Evolutionary conservation across 2,329 filamentous ascomycete genomes (phyloP).

Genomic region (Pseudogymnoascus sp.): DNA sequence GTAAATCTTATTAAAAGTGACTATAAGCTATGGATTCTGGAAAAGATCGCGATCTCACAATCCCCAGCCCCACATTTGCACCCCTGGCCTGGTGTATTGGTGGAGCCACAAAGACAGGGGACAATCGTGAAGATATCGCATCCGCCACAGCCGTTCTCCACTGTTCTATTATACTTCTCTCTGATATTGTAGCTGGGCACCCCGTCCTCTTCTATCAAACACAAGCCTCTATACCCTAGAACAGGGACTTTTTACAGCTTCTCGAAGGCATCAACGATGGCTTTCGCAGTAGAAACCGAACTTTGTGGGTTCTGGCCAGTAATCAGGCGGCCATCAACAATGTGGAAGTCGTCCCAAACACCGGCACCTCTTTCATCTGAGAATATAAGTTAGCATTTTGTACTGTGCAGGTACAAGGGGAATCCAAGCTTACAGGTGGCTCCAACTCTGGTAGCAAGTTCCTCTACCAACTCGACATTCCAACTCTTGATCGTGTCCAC

Average conservation of each 20-base stretch:
- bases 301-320: slow-evolving; percentile 36
- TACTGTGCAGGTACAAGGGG: neutral
- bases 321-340: slow-evolving; percentile 23
- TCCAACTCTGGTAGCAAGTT: slow-evolving; percentile 24
- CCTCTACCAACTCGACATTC: slow-evolving; percentile 29
- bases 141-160: neutral
- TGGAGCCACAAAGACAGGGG: neutral
- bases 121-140: neutral
- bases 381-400: slow-evolving; percentile 1
- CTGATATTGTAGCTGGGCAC: neutral
- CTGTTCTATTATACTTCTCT: neutral
- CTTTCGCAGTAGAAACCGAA: slow-evolving; percentile 31
- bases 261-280: slow-evolving; percentile 19
- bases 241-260: neutral
- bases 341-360: slow-evolving; percentile 26
- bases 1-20: neutral
- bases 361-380: slow-evolving; percentile 11
- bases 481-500: slow-evolving; percentile 27
- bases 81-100: neutral
- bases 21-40: neutral
- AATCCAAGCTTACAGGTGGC: slow-evolving; percentile 25
- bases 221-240: neutral
- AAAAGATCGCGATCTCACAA: neutral
- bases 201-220: neutral
- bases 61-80: neutral